Evolutionary conservation across 2,329 filamentous ascomycete species (phyloP).

Genomic region (Claviceps pusilla): DNA sequence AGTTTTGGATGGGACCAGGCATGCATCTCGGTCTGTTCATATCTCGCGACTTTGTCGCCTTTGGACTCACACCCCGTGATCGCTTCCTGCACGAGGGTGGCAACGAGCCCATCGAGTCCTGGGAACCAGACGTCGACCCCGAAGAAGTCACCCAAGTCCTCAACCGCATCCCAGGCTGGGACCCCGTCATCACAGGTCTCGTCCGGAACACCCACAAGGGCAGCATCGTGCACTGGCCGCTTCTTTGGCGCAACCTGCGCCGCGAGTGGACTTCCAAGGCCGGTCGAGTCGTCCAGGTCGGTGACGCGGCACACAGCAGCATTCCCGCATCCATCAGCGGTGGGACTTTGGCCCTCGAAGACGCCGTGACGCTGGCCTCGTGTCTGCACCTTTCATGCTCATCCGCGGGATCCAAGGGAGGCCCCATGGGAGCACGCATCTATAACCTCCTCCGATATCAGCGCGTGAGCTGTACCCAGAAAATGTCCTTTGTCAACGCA

Average conservation of each 20-base stretch:
- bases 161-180: not conserved
- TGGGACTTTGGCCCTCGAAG: conserved; percentile 10
- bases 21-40: conserved; percentile 2
- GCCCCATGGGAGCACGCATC: not conserved
- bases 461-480: conserved; percentile 3
- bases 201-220: not conserved
- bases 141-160: not conserved
- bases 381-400: conserved; percentile 7
- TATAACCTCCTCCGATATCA: conserved; percentile 5
- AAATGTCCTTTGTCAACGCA: conserved; percentile 4
- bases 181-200: conserved; percentile 1
- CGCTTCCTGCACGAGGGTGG: not conserved
- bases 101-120: not conserved
- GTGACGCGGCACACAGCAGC: conserved; percentile 10
- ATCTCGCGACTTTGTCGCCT: not conserved
- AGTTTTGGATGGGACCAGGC: conserved; percentile 2
- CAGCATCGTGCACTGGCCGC: conserved; percentile 8
- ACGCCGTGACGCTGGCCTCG: conserved; percentile 8
- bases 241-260: conserved; percentile 7
- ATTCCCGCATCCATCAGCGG: conserved; percentile 9
- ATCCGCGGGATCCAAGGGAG: not conserved
- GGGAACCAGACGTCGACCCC: conserved; percentile 1
- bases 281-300: conserved; percentile 9
- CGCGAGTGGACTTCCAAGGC: conserved; percentile 6
- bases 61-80: conserved; percentile 2